Conservation (phyloP, 164 flowering plant genomes). For the Piper longum region DNA sequence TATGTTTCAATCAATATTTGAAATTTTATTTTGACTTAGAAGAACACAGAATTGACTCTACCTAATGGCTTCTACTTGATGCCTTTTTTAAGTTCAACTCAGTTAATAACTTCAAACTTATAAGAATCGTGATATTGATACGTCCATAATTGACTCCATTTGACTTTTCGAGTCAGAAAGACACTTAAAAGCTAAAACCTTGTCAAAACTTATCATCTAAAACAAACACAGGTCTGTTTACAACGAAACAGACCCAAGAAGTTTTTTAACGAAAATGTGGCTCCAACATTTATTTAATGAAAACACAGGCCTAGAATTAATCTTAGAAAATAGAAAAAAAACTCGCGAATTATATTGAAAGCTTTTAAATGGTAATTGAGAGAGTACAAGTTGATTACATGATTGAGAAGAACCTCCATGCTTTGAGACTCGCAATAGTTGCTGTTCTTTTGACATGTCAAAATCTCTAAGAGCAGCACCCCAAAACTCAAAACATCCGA, state of each 20-base stretch:
- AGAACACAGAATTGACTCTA: too few species aligned
- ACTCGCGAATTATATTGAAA: background rate
- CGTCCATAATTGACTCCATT: too few species aligned
- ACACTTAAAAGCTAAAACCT: too few species aligned
- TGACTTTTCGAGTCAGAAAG: too few species aligned
- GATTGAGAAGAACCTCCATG: background rate
- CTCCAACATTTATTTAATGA: too few species aligned
- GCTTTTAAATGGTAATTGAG: background rate
- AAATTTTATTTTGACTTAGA: background rate
- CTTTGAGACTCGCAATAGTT: background rate
- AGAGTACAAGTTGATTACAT: background rate
- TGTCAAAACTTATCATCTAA: too few species aligned
- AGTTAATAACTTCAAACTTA: too few species aligned
- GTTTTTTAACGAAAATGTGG: background rate
- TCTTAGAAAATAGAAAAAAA: background rate
- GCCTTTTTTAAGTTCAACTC: too few species aligned
- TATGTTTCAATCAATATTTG: background rate
- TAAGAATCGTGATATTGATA: too few species aligned
- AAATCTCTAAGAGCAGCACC: background rate
- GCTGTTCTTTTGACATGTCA: background rate
- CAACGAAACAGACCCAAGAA: background rate
- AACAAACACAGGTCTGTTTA: background rate
- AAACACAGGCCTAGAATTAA: too few species aligned
- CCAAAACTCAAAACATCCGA: background rate
- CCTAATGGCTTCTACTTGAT: too few species aligned